Evolutionary conservation across 345 rosid genomes (phyloP).

Genomic region (Ceriops tagal): DNA sequence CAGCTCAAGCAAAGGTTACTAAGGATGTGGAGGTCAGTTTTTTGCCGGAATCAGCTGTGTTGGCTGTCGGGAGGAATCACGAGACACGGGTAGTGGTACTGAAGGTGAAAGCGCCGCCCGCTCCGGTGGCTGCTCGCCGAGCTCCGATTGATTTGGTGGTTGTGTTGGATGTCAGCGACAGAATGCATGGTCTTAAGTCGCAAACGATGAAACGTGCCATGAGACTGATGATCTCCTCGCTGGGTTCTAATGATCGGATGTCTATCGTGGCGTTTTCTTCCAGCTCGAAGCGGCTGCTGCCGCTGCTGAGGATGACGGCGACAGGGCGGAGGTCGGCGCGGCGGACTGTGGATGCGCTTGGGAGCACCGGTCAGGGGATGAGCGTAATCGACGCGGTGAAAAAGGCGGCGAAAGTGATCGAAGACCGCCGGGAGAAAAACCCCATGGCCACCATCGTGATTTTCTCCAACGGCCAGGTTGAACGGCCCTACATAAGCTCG

Average conservation of each 20-base stretch:
- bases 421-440: conserved; percentile 79
- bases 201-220: conserved; percentile 61
- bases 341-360: conserved; percentile 57
- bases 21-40: conserved; percentile 47
- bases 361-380: conserved; percentile 52
- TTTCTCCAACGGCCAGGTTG: conserved; percentile 54
- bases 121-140: conserved; percentile 33
- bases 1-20: not conserved
- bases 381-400: conserved; percentile 69
- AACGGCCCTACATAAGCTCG: conserved; percentile 30
- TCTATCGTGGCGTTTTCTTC: conserved; percentile 78
- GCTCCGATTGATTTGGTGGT: conserved; percentile 69
- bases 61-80: conserved; percentile 49
- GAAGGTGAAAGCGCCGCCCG: conserved; percentile 60
- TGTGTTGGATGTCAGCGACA: conserved; percentile 61
- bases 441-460: conserved; percentile 53
- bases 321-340: conserved; percentile 67
- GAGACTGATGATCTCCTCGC: conserved; percentile 53
- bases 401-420: conserved; percentile 80
- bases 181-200: conserved; percentile 42
- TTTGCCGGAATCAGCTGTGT: conserved; percentile 63
- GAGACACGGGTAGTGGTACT: conserved; percentile 55
- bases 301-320: conserved; percentile 68
- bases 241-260: conserved; percentile 60
- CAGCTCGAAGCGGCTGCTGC: conserved; percentile 59